These are phyloP conservation scores for Penicillium sp. DNA, from an alignment of 2,329 filamentous ascomycete species.

Conservation along the genomic window DNA sequence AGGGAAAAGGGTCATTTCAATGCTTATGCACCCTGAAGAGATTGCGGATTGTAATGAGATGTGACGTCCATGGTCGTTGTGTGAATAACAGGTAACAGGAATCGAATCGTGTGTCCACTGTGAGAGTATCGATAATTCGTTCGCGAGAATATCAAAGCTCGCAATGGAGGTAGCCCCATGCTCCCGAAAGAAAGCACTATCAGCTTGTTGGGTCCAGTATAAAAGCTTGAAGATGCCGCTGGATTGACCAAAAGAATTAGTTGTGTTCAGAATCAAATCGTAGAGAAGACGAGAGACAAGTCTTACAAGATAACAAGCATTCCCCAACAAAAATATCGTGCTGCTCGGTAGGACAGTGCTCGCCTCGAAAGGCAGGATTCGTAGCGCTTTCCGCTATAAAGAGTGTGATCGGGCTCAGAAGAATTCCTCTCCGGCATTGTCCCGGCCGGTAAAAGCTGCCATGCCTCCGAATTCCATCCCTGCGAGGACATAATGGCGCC, in stretches of 20 bases:
- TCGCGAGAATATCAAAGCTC: not conserved
- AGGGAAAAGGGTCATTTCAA: constrained; percentile 50
- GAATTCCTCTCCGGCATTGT: not conserved
- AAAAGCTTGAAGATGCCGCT: not conserved
- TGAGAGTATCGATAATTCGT: not conserved
- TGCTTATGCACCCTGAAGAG: constrained; percentile 40
- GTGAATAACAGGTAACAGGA: constrained; percentile 34
- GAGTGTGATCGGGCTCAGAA: too few species aligned
- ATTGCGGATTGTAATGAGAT: constrained; percentile 42
- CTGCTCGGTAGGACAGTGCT: not conserved
- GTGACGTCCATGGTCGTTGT: constrained; percentile 46
- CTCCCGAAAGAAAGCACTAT: not conserved
- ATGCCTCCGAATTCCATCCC: not conserved
- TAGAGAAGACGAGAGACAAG: not conserved
- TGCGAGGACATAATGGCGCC: not conserved
- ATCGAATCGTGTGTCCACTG: not conserved
- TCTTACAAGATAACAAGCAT: not conserved
- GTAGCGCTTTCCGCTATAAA: too few species aligned
- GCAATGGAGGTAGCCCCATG: not conserved
- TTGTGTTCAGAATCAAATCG: not conserved
- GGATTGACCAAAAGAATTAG: not conserved
- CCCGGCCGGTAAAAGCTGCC: not conserved
- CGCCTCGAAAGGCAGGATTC: not conserved
- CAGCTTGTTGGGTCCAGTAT: not conserved
- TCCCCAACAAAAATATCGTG: not conserved